A percentile compares a stretch with the other conserved stretches of the same genome.
phyloP scores from a whole-genome alignment of 208 protist species.

The Trypanosoma lewisi region DNA sequence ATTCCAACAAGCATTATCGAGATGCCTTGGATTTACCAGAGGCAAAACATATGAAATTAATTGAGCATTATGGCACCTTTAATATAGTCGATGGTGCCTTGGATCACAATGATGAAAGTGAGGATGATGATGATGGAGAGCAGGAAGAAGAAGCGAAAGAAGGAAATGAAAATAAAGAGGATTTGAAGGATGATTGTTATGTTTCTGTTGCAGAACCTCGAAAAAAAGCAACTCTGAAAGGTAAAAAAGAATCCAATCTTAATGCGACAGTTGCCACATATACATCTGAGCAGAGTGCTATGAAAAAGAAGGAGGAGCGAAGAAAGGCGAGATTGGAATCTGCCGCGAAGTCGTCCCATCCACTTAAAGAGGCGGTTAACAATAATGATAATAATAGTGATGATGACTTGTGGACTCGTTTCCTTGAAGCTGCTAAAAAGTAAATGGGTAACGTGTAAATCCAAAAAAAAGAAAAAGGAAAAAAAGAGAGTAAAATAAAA shows the following conservation, averaged over 20 bases:
- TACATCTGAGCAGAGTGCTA: conserved; percentile 39
- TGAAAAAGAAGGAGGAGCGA: conserved; percentile 44
- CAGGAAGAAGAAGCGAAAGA: conserved; percentile 25
- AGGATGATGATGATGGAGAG: conserved; percentile 15
- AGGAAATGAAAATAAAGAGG: conserved; percentile 16
- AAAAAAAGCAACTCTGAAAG: not conserved
- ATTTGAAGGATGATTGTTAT: not conserved
- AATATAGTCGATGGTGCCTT: conserved; percentile 83
- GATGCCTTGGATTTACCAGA: conserved; percentile 64
- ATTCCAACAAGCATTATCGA: conserved; percentile 87
- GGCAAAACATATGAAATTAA: conserved; percentile 84
- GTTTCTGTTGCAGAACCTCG: conserved; percentile 9
- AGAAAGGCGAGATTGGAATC: conserved; percentile 27
- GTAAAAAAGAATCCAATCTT: conserved; percentile 20
- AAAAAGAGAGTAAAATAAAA: not conserved
- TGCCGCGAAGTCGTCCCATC: not conserved
- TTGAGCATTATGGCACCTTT: conserved; percentile 83
- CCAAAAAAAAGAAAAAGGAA: not conserved
- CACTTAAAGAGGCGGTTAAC: not conserved
- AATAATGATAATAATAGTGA: conserved; percentile 17
- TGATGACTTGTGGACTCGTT: conserved; percentile 50
- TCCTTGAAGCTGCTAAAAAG: conserved; percentile 34
- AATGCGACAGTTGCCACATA: conserved; percentile 63
- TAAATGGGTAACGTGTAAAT: conserved; percentile 21
- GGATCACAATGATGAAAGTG: conserved; percentile 25